These are phyloP conservation scores for Sugiyamaella marilandica DNA, from an alignment of 805 yeast species.

Conservation along the genomic window DNA sequence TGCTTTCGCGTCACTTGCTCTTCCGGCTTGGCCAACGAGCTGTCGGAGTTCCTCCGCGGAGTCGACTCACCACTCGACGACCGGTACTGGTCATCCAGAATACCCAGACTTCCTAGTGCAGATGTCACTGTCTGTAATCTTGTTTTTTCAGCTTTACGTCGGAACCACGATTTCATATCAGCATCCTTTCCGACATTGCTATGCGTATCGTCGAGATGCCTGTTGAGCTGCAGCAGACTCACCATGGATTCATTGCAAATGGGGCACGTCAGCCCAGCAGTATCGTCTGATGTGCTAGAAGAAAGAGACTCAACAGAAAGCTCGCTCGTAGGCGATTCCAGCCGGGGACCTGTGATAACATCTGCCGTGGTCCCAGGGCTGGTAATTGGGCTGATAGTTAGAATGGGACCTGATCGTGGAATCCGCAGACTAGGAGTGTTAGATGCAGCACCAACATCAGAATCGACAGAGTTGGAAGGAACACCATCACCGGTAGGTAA, in stretches of 20 bases:
- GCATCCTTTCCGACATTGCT: conserved; percentile 34
- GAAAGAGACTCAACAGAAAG: conserved; percentile 17
- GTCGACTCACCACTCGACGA: neutral
- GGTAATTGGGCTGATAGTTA: no score
- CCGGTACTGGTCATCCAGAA: conserved; percentile 35
- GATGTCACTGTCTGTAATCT: conserved; percentile 30
- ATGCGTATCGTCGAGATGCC: conserved; percentile 69
- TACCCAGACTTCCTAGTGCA: conserved; percentile 34
- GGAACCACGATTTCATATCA: conserved; percentile 42
- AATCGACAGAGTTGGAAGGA: no score
- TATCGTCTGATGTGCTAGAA: conserved; percentile 19
- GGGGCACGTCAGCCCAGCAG: conserved; percentile 48
- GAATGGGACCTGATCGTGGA: no score
- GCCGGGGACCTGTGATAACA: neutral
- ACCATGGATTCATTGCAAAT: conserved; percentile 61
- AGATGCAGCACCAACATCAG: no score
- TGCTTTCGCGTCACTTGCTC: conserved; percentile 44
- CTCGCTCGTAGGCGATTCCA: conserved; percentile 16
- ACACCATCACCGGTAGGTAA: no score
- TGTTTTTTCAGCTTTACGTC: conserved; percentile 38
- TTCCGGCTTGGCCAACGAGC: neutral
- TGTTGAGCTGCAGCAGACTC: conserved; percentile 43
- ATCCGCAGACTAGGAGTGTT: no score
- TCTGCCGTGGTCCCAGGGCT: no score
- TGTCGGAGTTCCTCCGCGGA: neutral